Percentiles rank a stretch among this genome's conserved stretches.
Conservation (phyloP, 208 protist species). For the Leishmania aethiopica region DNA sequence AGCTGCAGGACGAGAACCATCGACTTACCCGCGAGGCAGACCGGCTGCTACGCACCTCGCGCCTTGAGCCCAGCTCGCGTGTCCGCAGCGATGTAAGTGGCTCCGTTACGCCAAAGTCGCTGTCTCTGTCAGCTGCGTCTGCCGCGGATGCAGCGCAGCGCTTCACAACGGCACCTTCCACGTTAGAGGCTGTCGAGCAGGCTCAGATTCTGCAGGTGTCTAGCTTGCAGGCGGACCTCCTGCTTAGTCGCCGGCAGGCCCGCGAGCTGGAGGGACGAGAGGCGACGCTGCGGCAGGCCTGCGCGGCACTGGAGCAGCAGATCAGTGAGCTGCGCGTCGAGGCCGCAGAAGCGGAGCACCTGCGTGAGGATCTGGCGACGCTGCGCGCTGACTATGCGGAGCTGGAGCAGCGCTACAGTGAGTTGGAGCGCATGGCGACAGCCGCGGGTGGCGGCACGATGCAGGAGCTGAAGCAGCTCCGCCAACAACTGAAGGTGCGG, state of each 20-base stretch:
- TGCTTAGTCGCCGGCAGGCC: conserved; percentile 42
- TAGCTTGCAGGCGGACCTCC: conserved; percentile 57
- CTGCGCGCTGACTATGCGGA: conserved; percentile 38
- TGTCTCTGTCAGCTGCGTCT: neutral
- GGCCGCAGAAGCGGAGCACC: conserved; percentile 15
- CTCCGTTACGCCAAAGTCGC: conserved; percentile 1
- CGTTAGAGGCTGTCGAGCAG: conserved; percentile 38
- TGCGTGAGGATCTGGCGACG: conserved; percentile 23
- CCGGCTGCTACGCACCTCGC: conserved; percentile 28
- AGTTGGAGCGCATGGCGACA: conserved; percentile 28
- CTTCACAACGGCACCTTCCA: conserved; percentile 7
- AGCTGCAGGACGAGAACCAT: conserved; percentile 31
- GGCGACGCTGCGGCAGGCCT: conserved; percentile 30
- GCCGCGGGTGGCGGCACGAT: conserved; percentile 18
- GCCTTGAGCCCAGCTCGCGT: conserved; percentile 8
- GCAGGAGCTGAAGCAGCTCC: conserved; percentile 35
- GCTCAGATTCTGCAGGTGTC: conserved; percentile 61
- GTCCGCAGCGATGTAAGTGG: neutral
- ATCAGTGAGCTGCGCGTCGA: conserved; percentile 16
- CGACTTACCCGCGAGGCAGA: conserved; percentile 32
- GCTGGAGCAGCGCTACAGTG: conserved; percentile 28
- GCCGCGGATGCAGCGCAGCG: neutral
- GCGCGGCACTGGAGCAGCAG: conserved; percentile 28
- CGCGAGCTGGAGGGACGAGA: conserved; percentile 45
- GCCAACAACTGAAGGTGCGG: conserved; percentile 32